Evolutionary conservation across 208 protist species (phyloP).

Genomic region (Hexamita inflata): DNA sequence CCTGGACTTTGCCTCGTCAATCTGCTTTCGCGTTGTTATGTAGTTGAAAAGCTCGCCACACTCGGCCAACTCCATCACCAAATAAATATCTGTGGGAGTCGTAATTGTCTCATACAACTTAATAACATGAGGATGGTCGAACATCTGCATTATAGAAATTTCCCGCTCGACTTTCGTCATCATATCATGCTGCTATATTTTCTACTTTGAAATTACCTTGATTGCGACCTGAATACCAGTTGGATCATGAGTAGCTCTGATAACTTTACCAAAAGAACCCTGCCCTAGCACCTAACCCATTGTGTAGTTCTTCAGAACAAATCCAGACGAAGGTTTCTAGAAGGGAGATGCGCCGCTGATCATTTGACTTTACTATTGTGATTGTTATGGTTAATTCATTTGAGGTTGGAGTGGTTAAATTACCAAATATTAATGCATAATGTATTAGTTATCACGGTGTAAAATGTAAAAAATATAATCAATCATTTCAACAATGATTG

Average conservation of each 20-base stretch:
- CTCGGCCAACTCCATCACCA: conserved; percentile 48
- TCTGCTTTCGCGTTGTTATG: conserved; percentile 58
- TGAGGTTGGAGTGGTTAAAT: too few relatives aligned
- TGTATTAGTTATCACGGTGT: too few relatives aligned
- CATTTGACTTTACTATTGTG: too few relatives aligned
- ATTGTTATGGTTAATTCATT: too few relatives aligned
- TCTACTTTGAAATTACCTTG: conserved; percentile 94
- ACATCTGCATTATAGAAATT: conserved; percentile 89
- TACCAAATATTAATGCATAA: too few relatives aligned
- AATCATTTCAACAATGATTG: too few relatives aligned
- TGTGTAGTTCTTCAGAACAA: conserved; percentile 28
- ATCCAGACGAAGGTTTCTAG: too few relatives aligned
- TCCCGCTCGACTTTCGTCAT: conserved; percentile 72
- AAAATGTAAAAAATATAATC: too few relatives aligned
- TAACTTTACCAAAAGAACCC: conserved; percentile 52
- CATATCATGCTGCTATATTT: conserved; percentile 72
- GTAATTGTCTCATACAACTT: conserved; percentile 40
- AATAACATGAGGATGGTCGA: conserved; percentile 95
- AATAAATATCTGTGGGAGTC: conserved; percentile 28
- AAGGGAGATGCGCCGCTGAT: too few relatives aligned
- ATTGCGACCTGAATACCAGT: conserved; percentile 86
- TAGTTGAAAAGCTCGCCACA: conserved; percentile 73
- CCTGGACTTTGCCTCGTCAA: conserved; percentile 61
- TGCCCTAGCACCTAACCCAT: conserved; percentile 43
- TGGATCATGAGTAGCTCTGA: conserved; percentile 70